These are phyloP conservation scores for Mycena pura DNA, from an alignment of 768 basidiomycete species.

Conservation along the genomic window DNA sequence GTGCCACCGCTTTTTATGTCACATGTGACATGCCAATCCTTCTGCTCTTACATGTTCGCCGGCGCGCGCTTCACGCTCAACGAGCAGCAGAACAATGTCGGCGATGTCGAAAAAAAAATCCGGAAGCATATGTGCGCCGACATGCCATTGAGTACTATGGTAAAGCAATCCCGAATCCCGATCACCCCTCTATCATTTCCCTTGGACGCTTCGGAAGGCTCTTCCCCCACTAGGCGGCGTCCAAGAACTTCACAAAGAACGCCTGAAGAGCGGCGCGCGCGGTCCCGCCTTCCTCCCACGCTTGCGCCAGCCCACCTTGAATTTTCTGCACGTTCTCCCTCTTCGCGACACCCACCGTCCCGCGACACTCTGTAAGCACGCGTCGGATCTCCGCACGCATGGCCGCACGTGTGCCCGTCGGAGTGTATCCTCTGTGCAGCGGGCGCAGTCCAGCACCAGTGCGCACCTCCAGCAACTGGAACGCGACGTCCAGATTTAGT, in stretches of 20 bases:
- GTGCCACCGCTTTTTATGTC: too few relatives aligned
- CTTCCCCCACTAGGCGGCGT: too few relatives aligned
- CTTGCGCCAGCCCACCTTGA: not conserved
- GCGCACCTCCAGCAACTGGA: constrained; percentile 8
- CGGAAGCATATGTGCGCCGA: too few relatives aligned
- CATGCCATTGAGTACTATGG: too few relatives aligned
- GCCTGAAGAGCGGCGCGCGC: not conserved
- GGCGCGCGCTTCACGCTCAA: too few relatives aligned
- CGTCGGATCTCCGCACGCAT: not conserved
- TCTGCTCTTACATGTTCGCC: too few relatives aligned
- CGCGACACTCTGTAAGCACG: not conserved
- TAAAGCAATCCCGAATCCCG: too few relatives aligned
- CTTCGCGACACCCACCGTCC: not conserved
- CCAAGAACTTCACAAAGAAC: not conserved
- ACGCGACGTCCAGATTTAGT: constrained; percentile 2
- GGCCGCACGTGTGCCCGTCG: not conserved
- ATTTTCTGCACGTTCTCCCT: not conserved
- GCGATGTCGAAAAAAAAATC: too few relatives aligned
- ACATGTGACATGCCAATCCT: too few relatives aligned
- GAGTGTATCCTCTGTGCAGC: not conserved
- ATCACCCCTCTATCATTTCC: too few relatives aligned
- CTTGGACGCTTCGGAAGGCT: too few relatives aligned
- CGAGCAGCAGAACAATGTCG: too few relatives aligned
- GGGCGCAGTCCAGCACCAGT: not conserved
- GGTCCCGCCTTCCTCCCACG: not conserved